Evolutionary conservation across 805 yeast genomes (phyloP), one percentile per base, ranked within the genome.

Genomic region (Metschnikowia cerradonensis): DNA sequence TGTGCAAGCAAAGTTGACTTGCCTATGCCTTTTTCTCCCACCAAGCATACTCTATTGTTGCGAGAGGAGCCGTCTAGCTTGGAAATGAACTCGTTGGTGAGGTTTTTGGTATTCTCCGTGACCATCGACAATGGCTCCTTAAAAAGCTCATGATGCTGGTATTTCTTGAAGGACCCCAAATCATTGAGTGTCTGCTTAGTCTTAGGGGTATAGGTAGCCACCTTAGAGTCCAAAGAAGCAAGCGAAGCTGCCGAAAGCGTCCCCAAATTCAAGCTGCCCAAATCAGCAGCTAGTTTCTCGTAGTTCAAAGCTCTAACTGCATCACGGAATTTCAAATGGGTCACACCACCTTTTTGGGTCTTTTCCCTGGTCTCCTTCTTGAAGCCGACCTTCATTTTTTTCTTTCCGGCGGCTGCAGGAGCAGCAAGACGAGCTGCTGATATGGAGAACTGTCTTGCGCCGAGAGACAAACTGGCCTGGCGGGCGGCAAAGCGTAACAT

Each of bases 1-100:
- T 90, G 96, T 0, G 91, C 67, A 43, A 90, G 60, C 36, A 84
- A 61, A 0, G 89, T 80, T 3, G 92, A 80, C 71, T 90, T 91
- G 6, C 97, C 97, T 10, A 80, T 76, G 45, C 96, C 96, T 41
- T 79, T 68, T 49, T 78, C 83, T 40, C 96, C 96, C 19, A 79
- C 64, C n/a, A 89, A 53, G 31, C 83, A 71, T 31, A 78, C 59
- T 58, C 85, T 75, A 61, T 82, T 85, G 11, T 67, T 56, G 13
- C 58, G 59, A 0, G 78, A 61, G 0, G 71, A 43, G 0, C 52
- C 46, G 2, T 59, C 53, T 23, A 78, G 63, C 6, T 66, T 65
- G 15, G 67, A 52, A 10, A 82, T 60, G 42, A 82, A 66, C 1
- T 69, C 61, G 22, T 69, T 57, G 11, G 81, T 56, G 20, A 73